Base-by-base conservation (phyloP, 306 rosid species). In the Inga leiocalycina region DNA sequence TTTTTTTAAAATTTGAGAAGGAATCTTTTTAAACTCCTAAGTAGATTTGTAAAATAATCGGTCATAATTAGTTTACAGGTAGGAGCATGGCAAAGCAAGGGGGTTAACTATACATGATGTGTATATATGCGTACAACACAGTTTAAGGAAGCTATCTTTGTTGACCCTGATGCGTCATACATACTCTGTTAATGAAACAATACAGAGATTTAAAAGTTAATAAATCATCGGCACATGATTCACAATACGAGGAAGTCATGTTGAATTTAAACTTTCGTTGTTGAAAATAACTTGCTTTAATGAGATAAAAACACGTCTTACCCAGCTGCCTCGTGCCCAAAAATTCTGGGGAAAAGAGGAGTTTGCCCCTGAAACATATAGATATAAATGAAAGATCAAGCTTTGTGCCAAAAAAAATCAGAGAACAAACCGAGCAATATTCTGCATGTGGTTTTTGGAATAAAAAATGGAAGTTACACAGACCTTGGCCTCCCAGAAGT, bases 401-500 rank as follows among this genome's bases (percentile, higher is more conserved):
- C 43, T 14, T 65, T 27, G 20, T 13, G 41, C n/a, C n/a, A n/a
- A n/a, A n/a, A n/a, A n/a, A n/a, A 65, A 32, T 6, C 13, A 39
- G 41, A 30, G 17, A 30, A 14, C 3, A 64, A 30, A 24, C 34
- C 24, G 24, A 11, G 35, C 7, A 56, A 5, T 20, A 7, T 56
- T 20, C 61, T 8, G 16, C 10, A 59, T 59, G 66, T 9, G 66
- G 14, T 39, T 39, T 9, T 22, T 59, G 66, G 66, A 61, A 10
- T 19, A 5, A 61, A 61, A 66, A 6, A 10, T 10, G 67, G 5
- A 27, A 27, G 17, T 10, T 62, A 62, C 8, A 61, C 6, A 67
- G 22, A 88, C 90, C 88, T 85, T 88, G 80, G 90, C 88, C 45
- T 88, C 88, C 90, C 90, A 88, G 88, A 82, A 88, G 85, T 56